A percentile compares a stretch with the other conserved stretches of the same genome.
These are phyloP conservation scores for Diaporthe aspalathi DNA, from an alignment of 2,329 filamentous ascomycete species.

Conservation along the genomic window DNA sequence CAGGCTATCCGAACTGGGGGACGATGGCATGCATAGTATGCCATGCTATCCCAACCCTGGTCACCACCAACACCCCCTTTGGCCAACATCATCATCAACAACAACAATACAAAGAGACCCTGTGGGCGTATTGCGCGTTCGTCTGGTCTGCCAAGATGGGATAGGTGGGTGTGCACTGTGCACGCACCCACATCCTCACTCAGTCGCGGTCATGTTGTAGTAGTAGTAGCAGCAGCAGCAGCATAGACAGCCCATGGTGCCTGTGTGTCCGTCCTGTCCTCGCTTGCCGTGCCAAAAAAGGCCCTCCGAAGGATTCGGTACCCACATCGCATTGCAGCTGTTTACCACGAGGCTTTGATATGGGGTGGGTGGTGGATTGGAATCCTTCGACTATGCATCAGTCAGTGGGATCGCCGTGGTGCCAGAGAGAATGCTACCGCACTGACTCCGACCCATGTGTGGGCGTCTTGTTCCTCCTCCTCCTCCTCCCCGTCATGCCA, in stretches of 20 bases:
- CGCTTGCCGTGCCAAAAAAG: slow-evolving; percentile 1
- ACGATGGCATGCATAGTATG: slow-evolving; percentile 2
- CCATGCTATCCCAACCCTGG: slow-evolving; percentile 7
- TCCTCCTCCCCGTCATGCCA: slow-evolving; percentile 14
- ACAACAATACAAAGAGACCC: neutral
- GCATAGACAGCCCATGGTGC: slow-evolving; percentile 14
- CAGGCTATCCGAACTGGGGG: neutral
- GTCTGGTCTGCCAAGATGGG: slow-evolving; percentile 9
- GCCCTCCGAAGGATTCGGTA: slow-evolving; percentile 2
- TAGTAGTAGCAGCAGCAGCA: neutral
- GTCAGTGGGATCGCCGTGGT: slow-evolving; percentile 21
- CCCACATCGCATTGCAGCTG: slow-evolving; percentile 23
- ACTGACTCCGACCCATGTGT: slow-evolving; percentile 19
- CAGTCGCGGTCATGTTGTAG: neutral
- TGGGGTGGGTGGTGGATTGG: no score
- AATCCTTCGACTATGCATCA: slow-evolving; percentile 28
- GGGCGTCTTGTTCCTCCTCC: neutral
- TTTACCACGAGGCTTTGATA: slow-evolving; percentile 20
- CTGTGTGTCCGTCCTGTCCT: neutral
- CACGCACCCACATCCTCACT: neutral
- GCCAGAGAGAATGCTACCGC: slow-evolving; percentile 25
- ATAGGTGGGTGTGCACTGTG: neutral
- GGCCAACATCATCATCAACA: neutral
- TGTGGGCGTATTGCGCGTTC: slow-evolving; percentile 5
- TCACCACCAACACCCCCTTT: neutral